Evolutionary conservation across 2,329 filamentous ascomycete species (phyloP).

Genomic region (Fusarium illudens): DNA sequence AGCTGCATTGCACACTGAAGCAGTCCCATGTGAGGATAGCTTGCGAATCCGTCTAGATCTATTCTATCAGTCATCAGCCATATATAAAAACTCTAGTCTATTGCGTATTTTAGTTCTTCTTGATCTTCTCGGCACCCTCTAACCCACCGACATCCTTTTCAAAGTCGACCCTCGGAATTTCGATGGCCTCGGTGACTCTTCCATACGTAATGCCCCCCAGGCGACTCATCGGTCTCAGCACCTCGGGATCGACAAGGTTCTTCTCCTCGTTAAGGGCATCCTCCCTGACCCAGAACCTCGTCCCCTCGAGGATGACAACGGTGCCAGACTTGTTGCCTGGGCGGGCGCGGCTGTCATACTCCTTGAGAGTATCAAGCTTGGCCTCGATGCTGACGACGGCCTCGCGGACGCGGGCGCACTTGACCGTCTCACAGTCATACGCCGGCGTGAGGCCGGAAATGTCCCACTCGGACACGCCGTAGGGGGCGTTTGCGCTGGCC

Average conservation of each 20-base stretch:
- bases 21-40: not conserved
- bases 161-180: slow-evolving; percentile 72
- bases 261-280: slow-evolving; percentile 84
- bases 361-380: slow-evolving; percentile 75
- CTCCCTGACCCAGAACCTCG: slow-evolving; percentile 87
- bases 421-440: slow-evolving; percentile 69
- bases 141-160: slow-evolving; percentile 60
- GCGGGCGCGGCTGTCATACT: slow-evolving; percentile 77
- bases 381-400: slow-evolving; percentile 85
- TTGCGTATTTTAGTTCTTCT: slow-evolving; percentile 32
- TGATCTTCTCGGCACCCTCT: slow-evolving; percentile 65
- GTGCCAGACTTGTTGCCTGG: slow-evolving; percentile 80
- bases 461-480: slow-evolving; percentile 80
- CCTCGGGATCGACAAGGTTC: slow-evolving; percentile 77
- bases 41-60: slow-evolving; percentile 1
- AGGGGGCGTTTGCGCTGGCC: slow-evolving; percentile 80
- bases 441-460: slow-evolving; percentile 78
- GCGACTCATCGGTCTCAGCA: slow-evolving; percentile 79
- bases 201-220: slow-evolving; percentile 89
- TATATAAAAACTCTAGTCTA: slow-evolving; percentile 15
- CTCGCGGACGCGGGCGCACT: slow-evolving; percentile 78
- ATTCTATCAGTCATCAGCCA: slow-evolving; percentile 10
- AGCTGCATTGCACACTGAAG: not conserved
- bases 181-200: slow-evolving; percentile 72
- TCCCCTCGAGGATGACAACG: slow-evolving; percentile 81